phyloP scores from a whole-genome alignment of 805 yeast genomes.

The Candida easanensis region DNA sequence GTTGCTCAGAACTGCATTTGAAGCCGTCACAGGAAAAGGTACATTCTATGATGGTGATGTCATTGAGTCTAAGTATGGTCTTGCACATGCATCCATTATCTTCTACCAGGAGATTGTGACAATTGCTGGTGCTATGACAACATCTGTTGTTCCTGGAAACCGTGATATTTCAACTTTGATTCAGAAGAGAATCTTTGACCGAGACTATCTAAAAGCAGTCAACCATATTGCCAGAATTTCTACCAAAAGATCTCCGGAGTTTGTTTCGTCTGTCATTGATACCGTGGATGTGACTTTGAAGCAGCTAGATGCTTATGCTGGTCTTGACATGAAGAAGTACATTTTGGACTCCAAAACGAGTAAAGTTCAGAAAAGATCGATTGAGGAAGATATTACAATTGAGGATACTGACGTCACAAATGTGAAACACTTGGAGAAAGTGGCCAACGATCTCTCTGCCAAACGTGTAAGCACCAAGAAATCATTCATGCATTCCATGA shows the following conservation, averaged over 20 bases:
- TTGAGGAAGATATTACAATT: constrained; percentile 31
- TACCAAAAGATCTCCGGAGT: constrained; percentile 58
- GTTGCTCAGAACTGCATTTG: constrained; percentile 33
- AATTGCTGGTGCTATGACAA: constrained; percentile 39
- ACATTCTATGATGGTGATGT: neutral
- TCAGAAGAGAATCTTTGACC: constrained; percentile 64
- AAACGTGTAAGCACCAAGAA: constrained; percentile 44
- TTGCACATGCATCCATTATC: constrained; percentile 67
- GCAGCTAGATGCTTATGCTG: constrained; percentile 63
- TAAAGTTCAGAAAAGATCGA: constrained; percentile 23
- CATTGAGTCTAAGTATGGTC: constrained; percentile 39
- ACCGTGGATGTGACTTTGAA: constrained; percentile 63
- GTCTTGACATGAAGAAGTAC: constrained; percentile 48
- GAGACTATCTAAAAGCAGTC: constrained; percentile 48
- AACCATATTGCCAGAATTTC: constrained; percentile 62
- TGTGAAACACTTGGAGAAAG: constrained; percentile 29
- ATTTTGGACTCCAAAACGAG: constrained; percentile 44
- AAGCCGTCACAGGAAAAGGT: neutral
- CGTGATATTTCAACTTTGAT: constrained; percentile 56
- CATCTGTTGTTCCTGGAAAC: constrained; percentile 40
- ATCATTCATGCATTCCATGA: constrained; percentile 41
- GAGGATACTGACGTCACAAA: constrained; percentile 33
- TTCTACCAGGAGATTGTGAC: constrained; percentile 63
- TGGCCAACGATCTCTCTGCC: constrained; percentile 23
- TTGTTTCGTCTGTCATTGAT: constrained; percentile 58